Conservation (phyloP, 2,329 filamentous ascomycete species). For the Pseudodiploospora longispora region DNA sequence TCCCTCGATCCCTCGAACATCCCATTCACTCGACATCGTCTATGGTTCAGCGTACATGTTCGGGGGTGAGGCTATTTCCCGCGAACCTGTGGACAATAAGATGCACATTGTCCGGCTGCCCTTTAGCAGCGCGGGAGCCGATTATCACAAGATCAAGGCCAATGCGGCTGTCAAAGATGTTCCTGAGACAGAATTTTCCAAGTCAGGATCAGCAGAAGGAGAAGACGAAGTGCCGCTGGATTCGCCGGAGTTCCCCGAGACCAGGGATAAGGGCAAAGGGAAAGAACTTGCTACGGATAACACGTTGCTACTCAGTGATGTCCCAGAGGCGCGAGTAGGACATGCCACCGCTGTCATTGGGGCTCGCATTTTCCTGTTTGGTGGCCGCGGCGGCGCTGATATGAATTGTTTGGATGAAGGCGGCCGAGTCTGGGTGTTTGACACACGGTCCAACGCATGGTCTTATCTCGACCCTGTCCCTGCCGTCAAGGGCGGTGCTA, state of each 20-base stretch:
- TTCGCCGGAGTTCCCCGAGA: slow-evolving; percentile 16
- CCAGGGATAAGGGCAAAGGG: slow-evolving; percentile 27
- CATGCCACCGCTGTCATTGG: slow-evolving; percentile 62
- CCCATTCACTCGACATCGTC: slow-evolving; percentile 60
- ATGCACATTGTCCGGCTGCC: slow-evolving; percentile 59
- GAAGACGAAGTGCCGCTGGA: slow-evolving; percentile 35
- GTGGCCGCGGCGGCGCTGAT: slow-evolving; percentile 62
- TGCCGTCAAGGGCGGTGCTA: slow-evolving; percentile 32
- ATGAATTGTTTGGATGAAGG: slow-evolving; percentile 66
- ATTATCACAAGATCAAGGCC: slow-evolving; percentile 51
- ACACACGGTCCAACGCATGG: slow-evolving; percentile 59
- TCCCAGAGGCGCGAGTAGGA: slow-evolving; percentile 64
- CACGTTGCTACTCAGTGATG: slow-evolving; percentile 26
- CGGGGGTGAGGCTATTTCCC: slow-evolving; percentile 62
- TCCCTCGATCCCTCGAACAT: slow-evolving; percentile 59
- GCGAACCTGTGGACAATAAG: slow-evolving; percentile 63
- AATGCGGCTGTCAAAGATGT: slow-evolving; percentile 23
- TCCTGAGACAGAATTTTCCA: slow-evolving; percentile 6
- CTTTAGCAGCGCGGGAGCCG: slow-evolving; percentile 47
- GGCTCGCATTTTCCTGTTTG: slow-evolving; percentile 70
- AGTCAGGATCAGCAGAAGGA: slow-evolving; percentile 16
- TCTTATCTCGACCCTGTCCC: slow-evolving; percentile 50
- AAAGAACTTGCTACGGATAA: slow-evolving; percentile 26
- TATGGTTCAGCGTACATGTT: slow-evolving; percentile 57
- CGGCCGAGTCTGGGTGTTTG: slow-evolving; percentile 69